Conservation (phyloP, 1,284 basidiomycete species). For the Malassezia caprae region DNA sequence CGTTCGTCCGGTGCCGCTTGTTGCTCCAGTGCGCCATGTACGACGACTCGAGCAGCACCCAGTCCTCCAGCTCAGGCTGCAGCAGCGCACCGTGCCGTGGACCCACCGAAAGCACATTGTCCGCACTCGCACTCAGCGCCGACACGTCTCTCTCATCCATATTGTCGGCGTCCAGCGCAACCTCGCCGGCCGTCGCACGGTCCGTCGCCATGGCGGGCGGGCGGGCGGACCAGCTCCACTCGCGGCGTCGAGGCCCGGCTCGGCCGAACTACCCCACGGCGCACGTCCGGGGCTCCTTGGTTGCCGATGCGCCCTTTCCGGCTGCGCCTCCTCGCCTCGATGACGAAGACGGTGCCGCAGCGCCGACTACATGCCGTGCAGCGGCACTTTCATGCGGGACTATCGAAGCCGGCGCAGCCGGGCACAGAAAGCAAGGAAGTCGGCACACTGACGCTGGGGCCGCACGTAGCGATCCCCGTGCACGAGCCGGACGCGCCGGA, state of each 20-base stretch:
- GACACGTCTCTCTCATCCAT: background rate
- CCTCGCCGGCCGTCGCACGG: background rate
- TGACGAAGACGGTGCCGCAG: background rate
- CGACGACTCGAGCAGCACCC: slow-evolving; percentile 39
- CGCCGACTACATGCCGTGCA: background rate
- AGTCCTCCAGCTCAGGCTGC: slow-evolving; percentile 38
- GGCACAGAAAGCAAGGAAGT: background rate
- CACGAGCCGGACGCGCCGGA: slow-evolving; percentile 27
- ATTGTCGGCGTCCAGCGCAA: background rate
- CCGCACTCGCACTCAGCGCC: background rate
- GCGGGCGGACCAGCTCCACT: background rate
- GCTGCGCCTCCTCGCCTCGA: background rate
- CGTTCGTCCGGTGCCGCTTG: slow-evolving; percentile 76
- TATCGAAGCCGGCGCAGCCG: background rate
- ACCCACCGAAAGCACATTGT: slow-evolving; percentile 10
- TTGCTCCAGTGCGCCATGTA: slow-evolving; percentile 46
- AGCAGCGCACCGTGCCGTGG: slow-evolving; percentile 41
- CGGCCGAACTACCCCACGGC: background rate
- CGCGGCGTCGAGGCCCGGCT: background rate
- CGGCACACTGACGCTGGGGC: slow-evolving; percentile 39
- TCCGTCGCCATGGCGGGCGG: background rate
- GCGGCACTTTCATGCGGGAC: slow-evolving; percentile 10
- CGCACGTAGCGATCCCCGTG: slow-evolving; percentile 40
- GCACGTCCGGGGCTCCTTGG: background rate
- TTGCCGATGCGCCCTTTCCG: background rate